Percentiles rank a stretch among this genome's conserved stretches.
These are phyloP conservation scores for Aureoboletus auriporus DNA, from an alignment of 768 basidiomycete species.

Conservation along the genomic window DNA sequence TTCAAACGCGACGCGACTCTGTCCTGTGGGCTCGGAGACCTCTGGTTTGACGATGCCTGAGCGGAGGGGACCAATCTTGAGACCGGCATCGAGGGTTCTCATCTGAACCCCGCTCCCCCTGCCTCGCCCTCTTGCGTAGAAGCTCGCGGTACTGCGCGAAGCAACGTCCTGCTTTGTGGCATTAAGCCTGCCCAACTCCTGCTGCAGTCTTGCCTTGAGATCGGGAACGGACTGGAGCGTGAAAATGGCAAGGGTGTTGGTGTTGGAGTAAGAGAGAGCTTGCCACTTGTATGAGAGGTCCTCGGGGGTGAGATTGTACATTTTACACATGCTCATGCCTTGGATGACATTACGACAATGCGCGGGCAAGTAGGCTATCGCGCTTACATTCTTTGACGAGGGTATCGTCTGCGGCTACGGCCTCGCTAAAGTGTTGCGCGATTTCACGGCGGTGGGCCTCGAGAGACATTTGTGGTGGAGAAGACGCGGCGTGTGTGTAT, in stretches of 20 bases:
- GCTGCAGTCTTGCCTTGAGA: conserved; percentile 41
- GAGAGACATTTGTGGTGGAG: conserved; percentile 17
- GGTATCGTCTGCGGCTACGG: conserved; percentile 37
- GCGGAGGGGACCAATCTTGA: conserved; percentile 14
- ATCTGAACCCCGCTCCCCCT: not conserved
- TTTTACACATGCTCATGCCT: conserved; percentile 65
- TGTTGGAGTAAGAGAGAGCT: conserved; percentile 37
- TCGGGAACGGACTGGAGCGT: conserved; percentile 45
- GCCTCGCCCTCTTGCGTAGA: conserved; percentile 13
- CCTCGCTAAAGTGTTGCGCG: conserved; percentile 23
- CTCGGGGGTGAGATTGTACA: conserved; percentile 51
- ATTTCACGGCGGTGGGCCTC: conserved; percentile 19
- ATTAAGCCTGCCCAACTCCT: conserved; percentile 28
- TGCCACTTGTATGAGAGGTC: conserved; percentile 68
- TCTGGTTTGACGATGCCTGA: conserved; percentile 17
- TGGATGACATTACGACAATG: conserved; percentile 7
- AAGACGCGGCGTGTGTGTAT: conserved; percentile 1
- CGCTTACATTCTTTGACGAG: conserved; percentile 51
- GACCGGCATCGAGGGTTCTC: conserved; percentile 8
- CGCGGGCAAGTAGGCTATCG: conserved; percentile 3
- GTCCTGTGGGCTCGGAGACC: conserved; percentile 14
- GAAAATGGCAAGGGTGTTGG: conserved; percentile 41
- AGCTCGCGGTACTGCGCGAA: conserved; percentile 18
- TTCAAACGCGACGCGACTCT: conserved; percentile 28
- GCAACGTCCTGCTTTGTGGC: conserved; percentile 31